Percentiles rank a stretch among this genome's conserved stretches.
phyloP scores from a whole-genome alignment of 2,329 filamentous ascomycete species.

The Aspergillus sp. region DNA sequence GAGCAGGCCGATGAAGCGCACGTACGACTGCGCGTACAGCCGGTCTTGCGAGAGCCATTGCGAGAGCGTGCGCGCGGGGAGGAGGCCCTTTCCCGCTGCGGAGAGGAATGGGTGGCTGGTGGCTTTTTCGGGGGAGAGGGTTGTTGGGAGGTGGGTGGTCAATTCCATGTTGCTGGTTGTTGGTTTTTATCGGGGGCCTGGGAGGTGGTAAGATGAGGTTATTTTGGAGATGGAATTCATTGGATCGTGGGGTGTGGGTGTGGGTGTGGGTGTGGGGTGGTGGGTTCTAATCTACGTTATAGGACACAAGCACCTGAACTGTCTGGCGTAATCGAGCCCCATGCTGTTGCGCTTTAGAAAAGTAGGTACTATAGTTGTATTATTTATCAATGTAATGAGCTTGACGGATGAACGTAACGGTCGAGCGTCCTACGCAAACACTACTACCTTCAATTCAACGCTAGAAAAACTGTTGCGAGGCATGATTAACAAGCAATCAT shows the following conservation, averaged over 20 bases:
- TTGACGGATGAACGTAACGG: not conserved
- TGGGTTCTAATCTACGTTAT: too few species aligned
- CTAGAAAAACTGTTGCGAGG: not conserved
- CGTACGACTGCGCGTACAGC: slow-evolving; percentile 69
- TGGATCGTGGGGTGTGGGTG: too few species aligned
- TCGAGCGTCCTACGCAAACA: not conserved
- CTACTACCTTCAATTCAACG: not conserved
- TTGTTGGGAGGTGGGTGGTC: slow-evolving; percentile 57
- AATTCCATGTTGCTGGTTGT: slow-evolving; percentile 29
- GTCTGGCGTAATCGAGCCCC: too few species aligned
- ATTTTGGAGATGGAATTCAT: too few species aligned
- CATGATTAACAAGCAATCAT: not conserved
- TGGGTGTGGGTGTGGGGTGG: too few species aligned
- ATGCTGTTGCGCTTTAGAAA: not conserved
- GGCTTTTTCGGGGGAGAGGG: slow-evolving; percentile 53
- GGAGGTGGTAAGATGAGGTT: too few species aligned
- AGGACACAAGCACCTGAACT: too few species aligned
- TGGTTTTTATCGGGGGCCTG: too few species aligned
- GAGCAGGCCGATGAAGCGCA: slow-evolving; percentile 64
- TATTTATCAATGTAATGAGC: not conserved
- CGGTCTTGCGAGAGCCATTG: slow-evolving; percentile 72
- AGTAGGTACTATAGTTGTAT: not conserved
- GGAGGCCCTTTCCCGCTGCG: slow-evolving; percentile 61
- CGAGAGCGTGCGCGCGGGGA: slow-evolving; percentile 56
- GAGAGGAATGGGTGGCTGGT: slow-evolving; percentile 67